These are phyloP conservation scores for Yamadazyma dendronema DNA, from an alignment of 1,139 yeast species.

Conservation along the genomic window DNA sequence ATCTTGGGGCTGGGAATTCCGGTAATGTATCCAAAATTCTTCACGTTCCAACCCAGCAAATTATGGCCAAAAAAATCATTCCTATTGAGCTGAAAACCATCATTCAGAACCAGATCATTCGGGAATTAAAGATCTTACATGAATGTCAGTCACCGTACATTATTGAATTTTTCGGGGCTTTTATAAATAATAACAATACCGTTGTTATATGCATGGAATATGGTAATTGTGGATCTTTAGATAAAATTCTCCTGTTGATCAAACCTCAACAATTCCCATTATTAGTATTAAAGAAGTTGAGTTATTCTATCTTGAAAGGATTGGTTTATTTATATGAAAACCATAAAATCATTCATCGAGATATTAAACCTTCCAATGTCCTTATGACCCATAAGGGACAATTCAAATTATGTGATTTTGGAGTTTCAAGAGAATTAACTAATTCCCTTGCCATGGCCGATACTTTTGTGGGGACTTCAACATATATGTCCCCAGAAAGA, in stretches of 20 bases:
- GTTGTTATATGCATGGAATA: slow-evolving; percentile 93
- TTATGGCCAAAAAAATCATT: slow-evolving; percentile 89
- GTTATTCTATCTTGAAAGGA: slow-evolving; percentile 78
- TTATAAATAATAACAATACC: slow-evolving; percentile 58
- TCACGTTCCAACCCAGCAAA: slow-evolving; percentile 82
- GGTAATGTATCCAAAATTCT: slow-evolving; percentile 89
- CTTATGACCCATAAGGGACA: slow-evolving; percentile 76
- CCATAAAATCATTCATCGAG: slow-evolving; percentile 89
- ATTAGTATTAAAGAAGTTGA: slow-evolving; percentile 67
- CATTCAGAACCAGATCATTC: slow-evolving; percentile 79
- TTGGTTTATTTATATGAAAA: slow-evolving; percentile 74
- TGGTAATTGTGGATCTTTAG: slow-evolving; percentile 92
- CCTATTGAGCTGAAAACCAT: slow-evolving; percentile 81
- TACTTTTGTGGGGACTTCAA: slow-evolving; percentile 95
- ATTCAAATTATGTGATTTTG: slow-evolving; percentile 87
- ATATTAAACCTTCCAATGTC: slow-evolving; percentile 75
- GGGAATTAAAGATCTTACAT: slow-evolving; percentile 87
- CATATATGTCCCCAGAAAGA: slow-evolving; percentile 97
- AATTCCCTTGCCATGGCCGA: slow-evolving; percentile 85
- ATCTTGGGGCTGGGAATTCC: slow-evolving; percentile 89
- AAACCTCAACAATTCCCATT: slow-evolving; percentile 50
- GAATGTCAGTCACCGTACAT: slow-evolving; percentile 84
- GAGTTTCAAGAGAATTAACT: slow-evolving; percentile 86
- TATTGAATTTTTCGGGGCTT: slow-evolving; percentile 89
- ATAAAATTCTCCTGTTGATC: slow-evolving; percentile 63